Evolutionary conservation across 202 grass and related monocot genomes (phyloP).

Genomic region (Zizania palustris): DNA sequence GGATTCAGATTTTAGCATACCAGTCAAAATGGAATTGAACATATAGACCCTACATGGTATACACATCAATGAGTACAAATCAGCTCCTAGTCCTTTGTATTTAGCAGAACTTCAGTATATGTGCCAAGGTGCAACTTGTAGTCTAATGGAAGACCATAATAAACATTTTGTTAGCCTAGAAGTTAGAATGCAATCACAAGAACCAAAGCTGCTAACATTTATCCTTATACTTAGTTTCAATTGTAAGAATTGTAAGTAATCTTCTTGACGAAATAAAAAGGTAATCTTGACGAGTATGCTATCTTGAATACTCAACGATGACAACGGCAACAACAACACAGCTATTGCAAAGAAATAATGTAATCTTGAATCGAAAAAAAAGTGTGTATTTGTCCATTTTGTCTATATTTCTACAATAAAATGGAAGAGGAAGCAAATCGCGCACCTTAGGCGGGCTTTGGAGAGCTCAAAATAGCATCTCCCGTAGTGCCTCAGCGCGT

Average conservation of each 20-base stretch:
- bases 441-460: constrained; percentile 83
- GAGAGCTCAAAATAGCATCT: constrained; percentile 92
- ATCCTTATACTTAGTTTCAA: neutral
- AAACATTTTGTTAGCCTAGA: neutral
- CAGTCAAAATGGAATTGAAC: neutral
- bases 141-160: neutral
- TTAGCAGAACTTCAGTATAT: neutral
- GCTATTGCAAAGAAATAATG: neutral
- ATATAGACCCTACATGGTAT: neutral
- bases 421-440: constrained; percentile 3
- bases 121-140: neutral
- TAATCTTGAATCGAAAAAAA: neutral
- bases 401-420: constrained; percentile 4
- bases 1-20: constrained; percentile 2
- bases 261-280: neutral
- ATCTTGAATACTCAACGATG: too few species aligned
- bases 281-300: too few species aligned
- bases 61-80: neutral
- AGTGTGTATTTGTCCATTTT: neutral
- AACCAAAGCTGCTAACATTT: neutral
- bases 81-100: neutral
- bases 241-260: neutral
- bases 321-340: too few species aligned
- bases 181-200: neutral
- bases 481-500: constrained; percentile 59